Base-by-base conservation (phyloP, 805 yeast genomes). In the Lachancea meyersii region DNA sequence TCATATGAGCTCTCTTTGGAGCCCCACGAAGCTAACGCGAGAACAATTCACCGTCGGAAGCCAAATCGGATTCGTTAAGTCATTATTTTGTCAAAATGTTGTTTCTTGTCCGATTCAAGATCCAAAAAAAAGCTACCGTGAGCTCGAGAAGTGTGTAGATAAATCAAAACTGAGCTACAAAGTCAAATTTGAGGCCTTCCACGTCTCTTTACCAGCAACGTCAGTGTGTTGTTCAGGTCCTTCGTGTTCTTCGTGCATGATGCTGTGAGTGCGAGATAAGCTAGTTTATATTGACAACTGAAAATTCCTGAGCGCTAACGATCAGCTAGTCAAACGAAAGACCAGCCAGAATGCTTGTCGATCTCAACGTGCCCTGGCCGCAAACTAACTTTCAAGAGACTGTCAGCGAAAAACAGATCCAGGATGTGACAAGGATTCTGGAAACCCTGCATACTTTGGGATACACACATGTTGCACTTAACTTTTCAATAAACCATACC, bases 341-440 rank as follows among this genome's bases (percentile, higher is more conserved):
- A 13, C 14, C n/a, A n/a, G 16, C 6, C 8, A 22, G 8, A 7
- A 75, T 73, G 78, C 58, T 76, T 21, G 74, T 79, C 45, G 94
- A 85, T 61, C 66, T 85, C 43, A 85, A 84, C 57, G 78, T 85
- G 7, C 75, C 77, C 13, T 84, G 88, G 84, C 93, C 93, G 0
- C 75, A 72, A 41, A 61, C 58, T 13, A 68, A 69, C 40, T 83
- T 75, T 55, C 47, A 54, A 2, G 52, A 65, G 5, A 63, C 64
- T 23, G 74, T 79, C 3, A 57, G 73, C 0, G 49, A 58, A 3
- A 50, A 55, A 10, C 76, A 79, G 42, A 53, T 80, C 2, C 53
- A 52, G 1, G 64, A 63, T 18, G 55, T 83, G 34, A 73, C 73
- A 48, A 68, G 71, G 33, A 71, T 76, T 3, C 58, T 85, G 7